These are phyloP conservation scores for Zarea fungicola DNA, from an alignment of 2,329 filamentous ascomycete species.

Conservation along the genomic window DNA sequence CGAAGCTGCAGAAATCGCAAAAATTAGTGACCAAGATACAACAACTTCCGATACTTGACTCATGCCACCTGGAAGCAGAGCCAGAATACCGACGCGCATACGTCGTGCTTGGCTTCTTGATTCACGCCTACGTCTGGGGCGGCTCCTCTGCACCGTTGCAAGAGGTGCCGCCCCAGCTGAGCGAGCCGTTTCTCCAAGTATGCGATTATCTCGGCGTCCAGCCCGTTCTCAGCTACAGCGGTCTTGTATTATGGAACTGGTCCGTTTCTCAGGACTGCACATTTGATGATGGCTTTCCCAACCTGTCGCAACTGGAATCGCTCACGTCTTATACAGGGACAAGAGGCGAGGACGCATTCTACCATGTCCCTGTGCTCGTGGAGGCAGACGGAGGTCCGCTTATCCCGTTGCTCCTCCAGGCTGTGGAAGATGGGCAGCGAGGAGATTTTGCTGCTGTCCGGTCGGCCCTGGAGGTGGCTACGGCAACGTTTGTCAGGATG, in stretches of 20 bases:
- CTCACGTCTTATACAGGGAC: conserved; percentile 15
- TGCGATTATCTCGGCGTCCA: conserved; percentile 16
- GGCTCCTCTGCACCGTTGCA: not conserved
- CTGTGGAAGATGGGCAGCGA: conserved; percentile 4
- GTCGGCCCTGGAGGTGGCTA: conserved; percentile 4
- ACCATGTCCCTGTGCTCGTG: conserved; percentile 17
- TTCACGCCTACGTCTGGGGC: conserved; percentile 18
- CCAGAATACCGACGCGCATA: conserved; percentile 15
- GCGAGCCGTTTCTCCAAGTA: conserved; percentile 17
- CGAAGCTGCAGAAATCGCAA: not conserved
- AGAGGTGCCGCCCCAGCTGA: conserved; percentile 17
- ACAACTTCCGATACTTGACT: conserved; percentile 12
- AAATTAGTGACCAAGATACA: not conserved
- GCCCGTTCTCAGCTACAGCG: conserved; percentile 18
- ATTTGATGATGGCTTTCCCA: conserved; percentile 2
- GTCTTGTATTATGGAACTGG: conserved; percentile 19
- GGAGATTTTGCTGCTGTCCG: conserved; percentile 5
- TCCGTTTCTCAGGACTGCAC: not conserved
- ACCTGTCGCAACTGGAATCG: conserved; percentile 11
- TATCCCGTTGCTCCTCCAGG: conserved; percentile 12
- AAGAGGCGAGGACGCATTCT: conserved; percentile 17
- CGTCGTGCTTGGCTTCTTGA: conserved; percentile 17
- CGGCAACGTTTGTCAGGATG: conserved; percentile 13
- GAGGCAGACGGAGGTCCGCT: conserved; percentile 17
- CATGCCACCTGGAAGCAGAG: conserved; percentile 9